Conservation (phyloP, 2,329 filamentous ascomycete species). For the Diaporthe citriasiana region DNA sequence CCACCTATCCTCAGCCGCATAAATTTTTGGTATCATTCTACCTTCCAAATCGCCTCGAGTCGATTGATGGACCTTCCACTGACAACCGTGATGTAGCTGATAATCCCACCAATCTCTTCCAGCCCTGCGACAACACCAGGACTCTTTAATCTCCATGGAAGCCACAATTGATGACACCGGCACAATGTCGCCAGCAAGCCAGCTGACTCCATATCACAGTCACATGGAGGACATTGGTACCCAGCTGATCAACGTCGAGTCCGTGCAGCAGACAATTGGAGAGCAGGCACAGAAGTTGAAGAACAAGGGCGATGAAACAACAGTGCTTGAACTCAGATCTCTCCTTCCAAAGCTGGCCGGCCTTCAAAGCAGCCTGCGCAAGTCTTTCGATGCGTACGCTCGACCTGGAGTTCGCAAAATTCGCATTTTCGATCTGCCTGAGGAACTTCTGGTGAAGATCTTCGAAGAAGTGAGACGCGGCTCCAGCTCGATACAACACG, state of each 20-base stretch:
- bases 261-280: neutral
- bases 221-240: neutral
- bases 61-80: neutral
- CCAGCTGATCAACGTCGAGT: neutral
- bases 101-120: too few species aligned
- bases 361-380: neutral
- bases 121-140: fast-evolving
- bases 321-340: neutral
- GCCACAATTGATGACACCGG: neutral
- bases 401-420: too few species aligned
- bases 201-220: neutral
- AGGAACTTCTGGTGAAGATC: neutral
- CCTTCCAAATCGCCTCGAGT: neutral
- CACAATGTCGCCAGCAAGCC: too few species aligned
- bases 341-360: neutral
- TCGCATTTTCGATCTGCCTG: neutral
- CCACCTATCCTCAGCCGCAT: too few species aligned
- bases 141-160: neutral
- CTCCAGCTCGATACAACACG: too few species aligned
- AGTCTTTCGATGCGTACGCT: neutral
- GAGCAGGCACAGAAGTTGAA: fast-evolving
- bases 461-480: neutral
- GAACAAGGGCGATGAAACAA: neutral
- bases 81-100: neutral
- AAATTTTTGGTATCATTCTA: neutral